Base-by-base conservation (phyloP, 805 yeast species). In the Metschnikowia proteae region DNA sequence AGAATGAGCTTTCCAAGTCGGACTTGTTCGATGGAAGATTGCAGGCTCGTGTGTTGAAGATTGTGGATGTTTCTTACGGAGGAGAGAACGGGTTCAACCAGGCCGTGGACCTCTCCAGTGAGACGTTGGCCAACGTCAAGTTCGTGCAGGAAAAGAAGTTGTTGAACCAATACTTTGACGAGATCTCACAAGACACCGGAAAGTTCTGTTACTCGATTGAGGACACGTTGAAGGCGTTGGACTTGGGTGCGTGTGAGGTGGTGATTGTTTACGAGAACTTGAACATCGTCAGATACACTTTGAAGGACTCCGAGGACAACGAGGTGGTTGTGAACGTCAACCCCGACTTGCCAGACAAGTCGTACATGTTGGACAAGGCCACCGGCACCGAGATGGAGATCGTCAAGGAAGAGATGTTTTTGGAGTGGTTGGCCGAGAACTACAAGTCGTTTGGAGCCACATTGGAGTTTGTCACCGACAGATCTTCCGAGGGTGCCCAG, bases 1-100 rank as follows among this genome's bases (percentile, higher is more conserved):
- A 94, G 74, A 94, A 84, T 54, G 99, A 92, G 72, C 81, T 94
- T 67, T 81, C 88, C 50, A 88, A 84, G 69, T 88, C 97, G 38
- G 99, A 94, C 66, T 73, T 94, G 75, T 92, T 94, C 66, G 99
- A 94, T 70, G 75, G 73, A 59, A 88, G 99, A 75, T 79, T 94
- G 64, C 88, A 80, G 59, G 84, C 86, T 44, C 91, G 90, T 71
- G 83, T 94, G 61, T 80, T 94, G 53, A 88, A 90, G 70, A 81
- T 91, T 66, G 99, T 95, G 48, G 99, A 94, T 76, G 87, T 94
- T 49, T 91, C 98, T 3, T 94, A 94, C 65, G 99, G 99, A 71
- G 99, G 99, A 67, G 99, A 94, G 73, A 94, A 94, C 68, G 99
- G 99, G 41, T 94, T 94, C 78, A 94, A 94, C 75, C 99, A 94